These are phyloP conservation scores for Lasiodiplodia sp. DNA, from an alignment of 2,329 filamentous ascomycete species.

Conservation along the genomic window DNA sequence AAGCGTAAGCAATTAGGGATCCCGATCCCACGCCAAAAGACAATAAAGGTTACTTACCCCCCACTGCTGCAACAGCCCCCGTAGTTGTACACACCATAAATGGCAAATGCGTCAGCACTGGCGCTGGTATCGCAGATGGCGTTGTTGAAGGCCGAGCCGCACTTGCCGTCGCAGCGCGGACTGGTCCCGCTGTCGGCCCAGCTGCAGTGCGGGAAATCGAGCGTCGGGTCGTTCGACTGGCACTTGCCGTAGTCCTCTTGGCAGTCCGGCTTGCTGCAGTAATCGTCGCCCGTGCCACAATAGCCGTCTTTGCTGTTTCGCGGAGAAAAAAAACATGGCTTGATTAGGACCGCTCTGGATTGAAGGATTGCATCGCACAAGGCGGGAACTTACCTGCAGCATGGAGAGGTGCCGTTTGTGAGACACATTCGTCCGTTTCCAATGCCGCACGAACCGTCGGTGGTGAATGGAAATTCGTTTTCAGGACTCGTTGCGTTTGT, in stretches of 20 bases:
- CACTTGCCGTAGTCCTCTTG: neutral
- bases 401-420: neutral
- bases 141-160: constrained; percentile 5
- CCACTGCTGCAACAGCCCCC: constrained; percentile 15
- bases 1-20: too few relatives aligned
- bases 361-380: too few relatives aligned
- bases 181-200: constrained; percentile 11
- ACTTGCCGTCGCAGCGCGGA: constrained; percentile 26
- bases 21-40: too few relatives aligned
- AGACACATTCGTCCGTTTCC: constrained; percentile 4
- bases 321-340: too few relatives aligned
- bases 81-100: constrained; percentile 17
- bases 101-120: neutral
- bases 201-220: neutral
- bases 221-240: neutral
- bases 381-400: constrained; percentile 10
- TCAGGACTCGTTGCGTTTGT: neutral
- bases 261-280: neutral
- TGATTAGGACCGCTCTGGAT: neutral
- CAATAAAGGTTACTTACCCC: neutral
- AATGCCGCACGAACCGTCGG: neutral
- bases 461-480: neutral
- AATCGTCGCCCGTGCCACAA: neutral
- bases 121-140: constrained; percentile 1
- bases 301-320: neutral